Base-by-base conservation (phyloP, 495 filamentous ascomycete species). In the Penicillium turbatum region DNA sequence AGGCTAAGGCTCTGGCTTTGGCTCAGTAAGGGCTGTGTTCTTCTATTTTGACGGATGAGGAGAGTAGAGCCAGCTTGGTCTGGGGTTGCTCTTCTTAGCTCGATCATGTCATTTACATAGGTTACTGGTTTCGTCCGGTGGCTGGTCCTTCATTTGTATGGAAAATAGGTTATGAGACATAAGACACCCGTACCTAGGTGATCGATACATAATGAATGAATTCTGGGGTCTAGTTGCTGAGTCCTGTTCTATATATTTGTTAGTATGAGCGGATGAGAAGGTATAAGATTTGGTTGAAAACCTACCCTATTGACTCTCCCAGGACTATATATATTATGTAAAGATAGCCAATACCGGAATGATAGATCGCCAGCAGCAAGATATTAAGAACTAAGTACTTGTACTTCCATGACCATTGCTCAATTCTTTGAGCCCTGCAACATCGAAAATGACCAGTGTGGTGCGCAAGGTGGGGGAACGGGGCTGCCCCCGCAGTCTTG, bases 1-100 rank as follows among this genome's bases (percentile, higher is more conserved):
- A 53, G 37, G 39, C 36, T 6, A 64, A 65, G 55, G 57, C 54
- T 1, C 12, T 13, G 16, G 60, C 45, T 5, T 39, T 71, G 60
- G 29, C 15, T 13, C 38, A 55, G 39, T 30, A 19, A 44, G n/a
- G 5, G 21, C n/a, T n/a, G n/a, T n/a, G n/a, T n/a, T 3, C 16
- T 11, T 27, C 6, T 17, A 27, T n/a, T 17, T 7, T 30, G 30
- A 3, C n/a, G 41, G 13, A 12, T 12, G 9, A 4, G 27, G 17
- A 17, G 10, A 11, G 1, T 4, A 5, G 7, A 3, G 16, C 5
- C 3, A 3, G 26, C 41, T 30, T 17, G 26, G 26, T 0, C 12
- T 16, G 13, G 26, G 5, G 8, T 41, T 16, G 3, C 7, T 30
- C 3, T 5, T 44, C 13, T 29, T 44, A n/a, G n/a, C n/a, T n/a